A percentile compares a stretch with the other conserved stretches of the same genome.
Evolutionary conservation across 2,329 filamentous ascomycete genomes (phyloP).

Genomic region (Eurotiales sp.): DNA sequence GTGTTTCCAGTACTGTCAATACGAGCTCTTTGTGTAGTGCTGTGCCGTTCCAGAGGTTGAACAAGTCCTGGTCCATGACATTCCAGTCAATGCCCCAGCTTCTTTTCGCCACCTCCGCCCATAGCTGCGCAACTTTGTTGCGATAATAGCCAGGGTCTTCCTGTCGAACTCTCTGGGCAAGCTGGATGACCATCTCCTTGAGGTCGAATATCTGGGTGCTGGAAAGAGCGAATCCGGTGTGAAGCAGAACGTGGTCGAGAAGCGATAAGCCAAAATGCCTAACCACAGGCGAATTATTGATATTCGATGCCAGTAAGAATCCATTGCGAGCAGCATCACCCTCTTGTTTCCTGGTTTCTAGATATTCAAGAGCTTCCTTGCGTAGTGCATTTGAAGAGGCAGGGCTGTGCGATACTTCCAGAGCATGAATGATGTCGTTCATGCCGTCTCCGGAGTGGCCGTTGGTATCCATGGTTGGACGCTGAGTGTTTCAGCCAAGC

Average conservation of each 20-base stretch:
- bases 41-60: constrained; percentile 68
- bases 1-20: constrained; percentile 78
- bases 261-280: constrained; percentile 92
- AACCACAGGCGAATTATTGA: constrained; percentile 71
- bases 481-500: not conserved
- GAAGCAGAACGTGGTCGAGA: constrained; percentile 83
- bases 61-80: constrained; percentile 84
- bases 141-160: constrained; percentile 78
- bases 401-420: constrained; percentile 82
- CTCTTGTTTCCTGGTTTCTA: constrained; percentile 79
- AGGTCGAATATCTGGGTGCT: constrained; percentile 65
- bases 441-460: constrained; percentile 36
- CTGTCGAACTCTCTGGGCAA: constrained; percentile 67
- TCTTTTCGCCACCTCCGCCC: constrained; percentile 91
- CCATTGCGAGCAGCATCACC: constrained; percentile 79
- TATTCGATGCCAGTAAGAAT: constrained; percentile 74
- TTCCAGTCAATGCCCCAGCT: constrained; percentile 92
- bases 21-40: constrained; percentile 78
- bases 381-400: constrained; percentile 76
- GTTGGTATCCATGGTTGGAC: constrained; percentile 28
- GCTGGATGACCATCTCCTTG: constrained; percentile 71
- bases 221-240: constrained; percentile 73
- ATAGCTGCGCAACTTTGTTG: constrained; percentile 91
- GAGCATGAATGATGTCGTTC: constrained; percentile 68
- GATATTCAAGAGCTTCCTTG: constrained; percentile 75